phyloP scores from a whole-genome alignment of 768 basidiomycete genomes.

The Jaapia argillacea region DNA sequence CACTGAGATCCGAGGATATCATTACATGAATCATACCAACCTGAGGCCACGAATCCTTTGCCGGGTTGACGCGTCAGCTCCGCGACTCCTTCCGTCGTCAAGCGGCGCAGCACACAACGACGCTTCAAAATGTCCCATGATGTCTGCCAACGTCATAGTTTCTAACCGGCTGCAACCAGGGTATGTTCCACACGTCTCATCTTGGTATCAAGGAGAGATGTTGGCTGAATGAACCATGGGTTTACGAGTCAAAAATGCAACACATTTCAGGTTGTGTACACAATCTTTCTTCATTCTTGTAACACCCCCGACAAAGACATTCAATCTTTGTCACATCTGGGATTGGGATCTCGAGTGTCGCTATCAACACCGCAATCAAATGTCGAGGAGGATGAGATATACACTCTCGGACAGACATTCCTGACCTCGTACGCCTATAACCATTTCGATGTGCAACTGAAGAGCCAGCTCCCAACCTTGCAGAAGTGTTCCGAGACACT shows the following conservation, averaged over 20 bases:
- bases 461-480: slow-evolving; percentile 17
- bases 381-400: slow-evolving; percentile 3
- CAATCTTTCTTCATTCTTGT: slow-evolving; percentile 16
- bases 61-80: too few species aligned
- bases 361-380: slow-evolving; percentile 11
- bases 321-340: slow-evolving; percentile 11
- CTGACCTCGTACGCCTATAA: slow-evolving; percentile 25
- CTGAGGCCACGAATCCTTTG: too few species aligned
- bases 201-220: too few species aligned
- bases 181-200: too few species aligned
- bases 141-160: too few species aligned
- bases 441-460: slow-evolving; percentile 32
- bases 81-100: too few species aligned
- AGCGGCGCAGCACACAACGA: too few species aligned
- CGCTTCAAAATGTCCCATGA: too few species aligned
- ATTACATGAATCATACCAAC: too few species aligned
- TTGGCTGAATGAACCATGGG: too few species aligned
- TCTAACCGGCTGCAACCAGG: not conserved
- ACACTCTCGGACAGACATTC: slow-evolving; percentile 15
- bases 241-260: slow-evolving; percentile 13
- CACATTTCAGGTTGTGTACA: slow-evolving; percentile 11
- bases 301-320: slow-evolving; percentile 16
- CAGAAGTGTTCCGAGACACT: slow-evolving; percentile 17
- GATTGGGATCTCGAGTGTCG: slow-evolving; percentile 13
- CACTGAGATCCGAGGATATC: too few species aligned